Conservation (phyloP, 1,284 basidiomycete species). For the Ustilago crameri region DNA sequence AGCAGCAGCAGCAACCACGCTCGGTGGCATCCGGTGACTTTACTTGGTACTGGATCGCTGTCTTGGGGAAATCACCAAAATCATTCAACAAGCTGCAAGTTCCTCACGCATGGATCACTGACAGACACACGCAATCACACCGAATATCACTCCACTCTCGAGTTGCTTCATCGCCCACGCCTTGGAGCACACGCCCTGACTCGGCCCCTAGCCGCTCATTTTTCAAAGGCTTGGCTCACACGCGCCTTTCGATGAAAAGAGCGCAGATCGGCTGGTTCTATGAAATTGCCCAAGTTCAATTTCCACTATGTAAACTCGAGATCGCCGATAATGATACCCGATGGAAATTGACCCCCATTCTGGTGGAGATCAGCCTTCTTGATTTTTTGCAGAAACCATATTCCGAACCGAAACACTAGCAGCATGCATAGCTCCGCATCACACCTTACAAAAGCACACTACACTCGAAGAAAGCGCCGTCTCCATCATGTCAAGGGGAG, state of each 20-base stretch:
- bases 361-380: background rate
- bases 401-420: background rate
- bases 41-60: background rate
- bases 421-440: slow-evolving; percentile 2
- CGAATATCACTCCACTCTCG: background rate
- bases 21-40: slow-evolving; percentile 12
- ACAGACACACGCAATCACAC: background rate
- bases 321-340: background rate
- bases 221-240: background rate
- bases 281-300: background rate
- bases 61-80: background rate
- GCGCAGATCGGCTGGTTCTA: background rate
- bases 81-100: slow-evolving; percentile 21
- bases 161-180: background rate
- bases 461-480: too few species aligned
- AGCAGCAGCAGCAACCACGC: slow-evolving; percentile 2
- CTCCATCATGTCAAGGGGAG: slow-evolving; percentile 35
- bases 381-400: background rate
- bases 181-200: too few species aligned
- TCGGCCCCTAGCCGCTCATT: too few species aligned
- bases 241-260: background rate
- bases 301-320: background rate
- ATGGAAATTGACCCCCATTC: background rate
- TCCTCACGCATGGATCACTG: slow-evolving; percentile 17
- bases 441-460: background rate